A percentile compares a stretch with the other conserved stretches of the same genome.
phyloP scores from a whole-genome alignment of 371 early-diverging fungal genomes.

The Chytridium lagenaria region DNA sequence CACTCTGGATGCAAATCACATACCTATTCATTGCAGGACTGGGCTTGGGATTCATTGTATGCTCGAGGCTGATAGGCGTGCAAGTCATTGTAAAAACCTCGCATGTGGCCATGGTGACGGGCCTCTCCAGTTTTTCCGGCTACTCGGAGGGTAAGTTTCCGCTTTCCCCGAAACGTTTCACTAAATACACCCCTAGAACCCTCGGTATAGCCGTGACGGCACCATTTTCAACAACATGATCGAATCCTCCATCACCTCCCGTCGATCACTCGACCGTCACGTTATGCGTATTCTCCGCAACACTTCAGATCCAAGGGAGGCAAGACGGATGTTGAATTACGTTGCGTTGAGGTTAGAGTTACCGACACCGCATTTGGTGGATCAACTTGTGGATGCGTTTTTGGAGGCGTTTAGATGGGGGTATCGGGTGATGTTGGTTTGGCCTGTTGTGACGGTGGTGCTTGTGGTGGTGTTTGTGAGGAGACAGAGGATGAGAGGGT shows the following conservation, averaged over 20 bases:
- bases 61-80: conserved; percentile 53
- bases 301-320: background rate
- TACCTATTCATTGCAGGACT: conserved; percentile 58
- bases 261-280: background rate
- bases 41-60: conserved; percentile 54
- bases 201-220: conserved; percentile 70
- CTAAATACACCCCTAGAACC: no score
- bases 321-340: background rate
- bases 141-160: conserved; percentile 67
- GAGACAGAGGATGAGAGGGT: conserved; percentile 11
- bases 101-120: conserved; percentile 68
- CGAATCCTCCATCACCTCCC: conserved; percentile 21
- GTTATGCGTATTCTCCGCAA: background rate
- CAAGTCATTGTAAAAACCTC: conserved; percentile 54
- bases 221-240: conserved; percentile 58
- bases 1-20: conserved; percentile 50
- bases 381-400: conserved; percentile 25
- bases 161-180: conserved; percentile 65
- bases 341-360: background rate
- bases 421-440: conserved; percentile 22
- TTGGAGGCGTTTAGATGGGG: conserved; percentile 23
- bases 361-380: background rate
- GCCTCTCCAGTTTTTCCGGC: conserved; percentile 63
- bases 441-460: conserved; percentile 32
- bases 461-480: conserved; percentile 18